Evolutionary conservation across 192 early-diverging fungal genomes (phyloP), one percentile per base, ranked within the genome.

Genomic region (Entophlyctis luteolus): DNA sequence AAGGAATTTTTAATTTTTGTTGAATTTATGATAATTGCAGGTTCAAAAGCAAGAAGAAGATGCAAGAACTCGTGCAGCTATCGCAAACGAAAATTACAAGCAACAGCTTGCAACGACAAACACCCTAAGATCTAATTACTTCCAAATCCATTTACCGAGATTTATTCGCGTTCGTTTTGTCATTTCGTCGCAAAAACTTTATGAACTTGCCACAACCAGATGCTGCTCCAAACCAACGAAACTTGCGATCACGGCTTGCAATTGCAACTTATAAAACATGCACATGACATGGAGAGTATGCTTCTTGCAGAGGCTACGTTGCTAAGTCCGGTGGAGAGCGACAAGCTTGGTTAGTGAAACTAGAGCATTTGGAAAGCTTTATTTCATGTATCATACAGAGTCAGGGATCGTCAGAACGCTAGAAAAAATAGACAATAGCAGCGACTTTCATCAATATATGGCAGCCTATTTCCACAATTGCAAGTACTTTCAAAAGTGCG

Each of bases 11-110:
- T 28, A 46, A 34, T 47, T 31, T 49, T 71, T 63, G 25, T 74
- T 22, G 2, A 16, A 48, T 18, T n/a, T n/a, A n/a, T n/a, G n/a
- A n/a, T n/a, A n/a, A n/a, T n/a, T n/a, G n/a, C 56, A 89, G 86
- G 79, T 92, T 23, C 82, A 88, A 38, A 86, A 85, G 48, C 71
- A 84, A 45, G 94, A 95, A 70, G 90, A 96, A 62, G 96, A 96
- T 42, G 92, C 96, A 1, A 81, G 88, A 31, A 73, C 81, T 35
- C 94, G 93, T 63, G 93, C 91, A 1, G 85, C 89, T 27, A 56
- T 81, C 25, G 86, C 91, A 23, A 91, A 98, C 67, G 86, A 91
- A 20, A 80, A 73, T 39, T 99, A 99, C 74, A 91, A 90, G 71
- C 65, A 79, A 23, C 90, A 95, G 54, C 77, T 99, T 52, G 74